Conservation (phyloP, 2,329 filamentous ascomycete species). For the Fonsecaea monophora region DNA sequence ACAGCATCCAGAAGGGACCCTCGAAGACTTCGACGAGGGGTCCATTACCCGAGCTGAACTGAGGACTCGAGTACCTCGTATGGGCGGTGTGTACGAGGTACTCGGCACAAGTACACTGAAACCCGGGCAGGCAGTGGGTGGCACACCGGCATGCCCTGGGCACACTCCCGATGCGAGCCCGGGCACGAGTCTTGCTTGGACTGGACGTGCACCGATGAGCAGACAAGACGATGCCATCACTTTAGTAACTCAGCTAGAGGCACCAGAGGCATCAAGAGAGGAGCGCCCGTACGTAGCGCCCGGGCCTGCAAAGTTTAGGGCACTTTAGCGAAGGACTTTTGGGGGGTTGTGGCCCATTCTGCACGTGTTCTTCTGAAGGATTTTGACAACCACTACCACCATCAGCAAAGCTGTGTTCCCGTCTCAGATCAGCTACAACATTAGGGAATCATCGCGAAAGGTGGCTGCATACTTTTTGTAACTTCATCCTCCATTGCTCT, state of each 20-base stretch:
- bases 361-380: background rate
- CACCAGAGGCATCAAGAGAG: background rate
- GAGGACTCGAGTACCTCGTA: background rate
- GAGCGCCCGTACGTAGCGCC: background rate
- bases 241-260: background rate
- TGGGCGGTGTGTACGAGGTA: too few species aligned
- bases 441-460: background rate
- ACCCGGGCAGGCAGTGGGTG: background rate
- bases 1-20: conserved; percentile 9
- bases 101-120: background rate
- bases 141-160: background rate
- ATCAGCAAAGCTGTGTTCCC: background rate
- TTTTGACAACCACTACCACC: background rate
- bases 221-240: background rate
- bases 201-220: background rate
- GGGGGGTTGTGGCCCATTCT: background rate
- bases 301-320: background rate
- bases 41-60: conserved; percentile 21
- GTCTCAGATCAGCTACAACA: conserved; percentile 5
- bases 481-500: conserved; percentile 8
- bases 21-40: background rate
- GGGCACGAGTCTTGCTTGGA: background rate
- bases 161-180: background rate
- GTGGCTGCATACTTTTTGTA: background rate
- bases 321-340: conserved; percentile 4